phyloP scores from a whole-genome alignment of 805 yeast genomes.

The Middelhovenomyces tepae region DNA sequence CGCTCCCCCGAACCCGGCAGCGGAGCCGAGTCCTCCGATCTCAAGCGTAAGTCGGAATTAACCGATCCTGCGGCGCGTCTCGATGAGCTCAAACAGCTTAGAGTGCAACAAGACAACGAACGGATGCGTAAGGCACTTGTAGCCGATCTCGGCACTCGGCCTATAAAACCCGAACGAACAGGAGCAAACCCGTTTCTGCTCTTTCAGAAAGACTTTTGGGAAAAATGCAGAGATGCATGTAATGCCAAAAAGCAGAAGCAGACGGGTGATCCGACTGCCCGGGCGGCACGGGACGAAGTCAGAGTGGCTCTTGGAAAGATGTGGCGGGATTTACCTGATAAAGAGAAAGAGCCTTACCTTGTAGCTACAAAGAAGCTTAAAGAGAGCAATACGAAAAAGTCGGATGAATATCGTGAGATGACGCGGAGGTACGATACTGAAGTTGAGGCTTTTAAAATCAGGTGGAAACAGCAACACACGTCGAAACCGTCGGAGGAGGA shows the following conservation, averaged over 20 bases:
- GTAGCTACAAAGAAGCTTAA: constrained; percentile 27
- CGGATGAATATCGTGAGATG: constrained; percentile 26
- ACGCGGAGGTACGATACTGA: constrained; percentile 29
- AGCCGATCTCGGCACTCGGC: constrained; percentile 30
- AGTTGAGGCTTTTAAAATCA: constrained; percentile 29
- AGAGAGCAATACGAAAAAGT: constrained; percentile 25
- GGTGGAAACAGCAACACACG: constrained; percentile 32
- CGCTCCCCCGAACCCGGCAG: constrained; percentile 2
- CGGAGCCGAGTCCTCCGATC: constrained; percentile 2
- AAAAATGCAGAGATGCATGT: constrained; percentile 28
- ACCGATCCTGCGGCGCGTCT: constrained; percentile 21
- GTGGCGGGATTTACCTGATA: constrained; percentile 33
- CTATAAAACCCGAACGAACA: constrained; percentile 29
- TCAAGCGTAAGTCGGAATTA: too few species aligned
- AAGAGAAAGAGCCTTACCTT: constrained; percentile 30
- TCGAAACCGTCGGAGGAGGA: constrained; percentile 23
- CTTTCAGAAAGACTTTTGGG: constrained; percentile 36
- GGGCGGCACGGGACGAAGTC: constrained; percentile 32
- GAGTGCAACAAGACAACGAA: constrained; percentile 24
- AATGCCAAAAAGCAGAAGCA: constrained; percentile 25
- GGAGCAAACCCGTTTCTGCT: constrained; percentile 34
- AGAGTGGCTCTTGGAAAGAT: constrained; percentile 32
- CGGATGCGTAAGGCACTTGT: constrained; percentile 28
- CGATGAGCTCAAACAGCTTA: constrained; percentile 21
- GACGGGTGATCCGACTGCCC: constrained; percentile 23